Conservation (phyloP, 768 basidiomycete genomes). For the Kwoniella sp. region DNA sequence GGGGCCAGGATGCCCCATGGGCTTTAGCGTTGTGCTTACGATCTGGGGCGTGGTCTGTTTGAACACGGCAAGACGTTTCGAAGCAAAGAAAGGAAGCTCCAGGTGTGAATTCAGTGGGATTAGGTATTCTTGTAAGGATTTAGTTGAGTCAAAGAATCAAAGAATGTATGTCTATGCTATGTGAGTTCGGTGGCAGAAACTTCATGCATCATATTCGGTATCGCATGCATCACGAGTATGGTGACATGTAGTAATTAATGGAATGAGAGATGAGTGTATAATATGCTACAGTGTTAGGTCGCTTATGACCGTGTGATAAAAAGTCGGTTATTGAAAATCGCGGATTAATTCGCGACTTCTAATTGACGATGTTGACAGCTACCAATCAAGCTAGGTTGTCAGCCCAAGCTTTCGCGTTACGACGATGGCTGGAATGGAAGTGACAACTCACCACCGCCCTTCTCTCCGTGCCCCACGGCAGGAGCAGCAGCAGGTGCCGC, state of each 20-base stretch:
- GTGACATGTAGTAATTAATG: neutral
- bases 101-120: neutral
- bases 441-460: neutral
- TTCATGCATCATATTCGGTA: neutral
- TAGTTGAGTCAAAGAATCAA: no score
- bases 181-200: no score
- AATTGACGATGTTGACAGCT: neutral
- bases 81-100: neutral
- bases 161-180: no score
- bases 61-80: no score
- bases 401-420: neutral
- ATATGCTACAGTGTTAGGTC: slow-evolving; percentile 2
- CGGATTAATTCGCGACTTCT: no score
- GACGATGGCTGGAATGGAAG: neutral
- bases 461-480: neutral
- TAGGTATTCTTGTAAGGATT: no score
- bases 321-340: no score
- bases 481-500: neutral
- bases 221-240: neutral
- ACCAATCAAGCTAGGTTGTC: neutral
- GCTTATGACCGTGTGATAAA: no score
- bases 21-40: slow-evolving; percentile 31
- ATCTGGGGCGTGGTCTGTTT: no score
- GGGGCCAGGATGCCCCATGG: slow-evolving; percentile 66
- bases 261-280: no score